Evolutionary conservation across 1,284 basidiomycete genomes (phyloP).

Genomic region (Pascua guehoae): DNA sequence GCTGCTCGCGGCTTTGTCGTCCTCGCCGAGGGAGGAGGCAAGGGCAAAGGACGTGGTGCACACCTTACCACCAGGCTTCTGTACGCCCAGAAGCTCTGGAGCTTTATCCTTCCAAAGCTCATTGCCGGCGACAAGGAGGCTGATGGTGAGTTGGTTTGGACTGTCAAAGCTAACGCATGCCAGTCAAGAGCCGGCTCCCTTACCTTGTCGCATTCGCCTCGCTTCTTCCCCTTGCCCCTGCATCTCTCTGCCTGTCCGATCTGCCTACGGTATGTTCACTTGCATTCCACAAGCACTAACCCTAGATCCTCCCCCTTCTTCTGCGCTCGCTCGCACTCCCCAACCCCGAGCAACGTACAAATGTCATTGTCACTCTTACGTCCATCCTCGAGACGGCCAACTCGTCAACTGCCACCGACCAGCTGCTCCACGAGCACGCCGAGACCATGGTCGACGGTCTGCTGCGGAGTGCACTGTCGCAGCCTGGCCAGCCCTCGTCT

Average conservation of each 20-base stretch:
- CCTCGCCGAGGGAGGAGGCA: slow-evolving; percentile 55
- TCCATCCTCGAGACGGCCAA: slow-evolving; percentile 64
- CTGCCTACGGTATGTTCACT: slow-evolving; percentile 59
- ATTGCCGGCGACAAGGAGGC: slow-evolving; percentile 57
- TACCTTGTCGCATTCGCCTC: slow-evolving; percentile 81
- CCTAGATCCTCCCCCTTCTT: slow-evolving; percentile 79
- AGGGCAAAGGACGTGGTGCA: slow-evolving; percentile 62
- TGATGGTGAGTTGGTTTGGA: slow-evolving; percentile 11
- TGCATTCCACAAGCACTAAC: neutral
- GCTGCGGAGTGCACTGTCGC: slow-evolving; percentile 56
- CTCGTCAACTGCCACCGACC: slow-evolving; percentile 39
- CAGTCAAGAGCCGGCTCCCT: slow-evolving; percentile 42
- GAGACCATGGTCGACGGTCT: slow-evolving; percentile 67
- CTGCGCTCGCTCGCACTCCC: slow-evolving; percentile 76
- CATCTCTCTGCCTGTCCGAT: slow-evolving; percentile 63
- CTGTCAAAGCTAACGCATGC: neutral
- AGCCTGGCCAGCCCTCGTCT: slow-evolving; percentile 29
- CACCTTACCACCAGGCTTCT: slow-evolving; percentile 68
- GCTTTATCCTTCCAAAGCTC: slow-evolving; percentile 67
- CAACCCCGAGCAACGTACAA: slow-evolving; percentile 66
- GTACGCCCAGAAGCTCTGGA: slow-evolving; percentile 80
- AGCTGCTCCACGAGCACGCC: slow-evolving; percentile 64
- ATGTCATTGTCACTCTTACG: slow-evolving; percentile 75
- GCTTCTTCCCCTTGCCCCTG: slow-evolving; percentile 75
- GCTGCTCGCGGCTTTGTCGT: slow-evolving; percentile 70